Evolutionary conservation across 1,284 basidiomycete genomes (phyloP).

Genomic region (Trametes hirsuta): DNA sequence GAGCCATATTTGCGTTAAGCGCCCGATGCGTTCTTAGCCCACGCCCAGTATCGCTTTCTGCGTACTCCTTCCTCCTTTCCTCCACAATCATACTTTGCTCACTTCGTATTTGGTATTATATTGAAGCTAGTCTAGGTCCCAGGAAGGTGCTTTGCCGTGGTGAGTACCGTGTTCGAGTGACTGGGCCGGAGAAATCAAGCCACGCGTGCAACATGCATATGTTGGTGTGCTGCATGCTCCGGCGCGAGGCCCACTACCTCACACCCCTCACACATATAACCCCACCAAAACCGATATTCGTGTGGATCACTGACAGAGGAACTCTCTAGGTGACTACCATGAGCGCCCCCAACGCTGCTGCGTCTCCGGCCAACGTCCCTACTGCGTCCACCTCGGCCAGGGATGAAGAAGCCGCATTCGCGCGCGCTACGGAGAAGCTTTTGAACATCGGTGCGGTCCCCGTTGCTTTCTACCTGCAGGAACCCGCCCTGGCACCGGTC

Average conservation of each 20-base stretch:
- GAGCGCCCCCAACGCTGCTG: background rate
- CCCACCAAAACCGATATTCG: too few species aligned
- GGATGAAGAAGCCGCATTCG: constrained; percentile 1
- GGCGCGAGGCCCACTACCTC: background rate
- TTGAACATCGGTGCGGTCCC: constrained; percentile 16
- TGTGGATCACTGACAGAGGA: background rate
- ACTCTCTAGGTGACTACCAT: background rate
- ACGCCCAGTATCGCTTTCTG: background rate
- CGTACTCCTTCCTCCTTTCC: background rate
- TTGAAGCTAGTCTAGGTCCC: too few species aligned
- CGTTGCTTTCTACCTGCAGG: constrained; percentile 7
- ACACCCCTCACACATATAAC: background rate
- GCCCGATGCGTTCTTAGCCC: too few species aligned
- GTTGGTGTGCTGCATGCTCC: background rate
- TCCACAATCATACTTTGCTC: background rate
- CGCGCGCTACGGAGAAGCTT: constrained; percentile 8
- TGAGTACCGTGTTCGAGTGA: background rate
- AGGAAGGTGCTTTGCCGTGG: background rate
- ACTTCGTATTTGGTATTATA: too few species aligned
- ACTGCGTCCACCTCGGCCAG: background rate
- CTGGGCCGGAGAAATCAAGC: background rate
- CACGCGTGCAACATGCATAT: background rate
- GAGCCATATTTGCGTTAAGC: too few species aligned
- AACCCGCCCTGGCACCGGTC: background rate
- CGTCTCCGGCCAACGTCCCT: background rate